Conservation (phyloP, 2,329 filamentous ascomycete genomes). For the Lachnum nothofagi region DNA sequence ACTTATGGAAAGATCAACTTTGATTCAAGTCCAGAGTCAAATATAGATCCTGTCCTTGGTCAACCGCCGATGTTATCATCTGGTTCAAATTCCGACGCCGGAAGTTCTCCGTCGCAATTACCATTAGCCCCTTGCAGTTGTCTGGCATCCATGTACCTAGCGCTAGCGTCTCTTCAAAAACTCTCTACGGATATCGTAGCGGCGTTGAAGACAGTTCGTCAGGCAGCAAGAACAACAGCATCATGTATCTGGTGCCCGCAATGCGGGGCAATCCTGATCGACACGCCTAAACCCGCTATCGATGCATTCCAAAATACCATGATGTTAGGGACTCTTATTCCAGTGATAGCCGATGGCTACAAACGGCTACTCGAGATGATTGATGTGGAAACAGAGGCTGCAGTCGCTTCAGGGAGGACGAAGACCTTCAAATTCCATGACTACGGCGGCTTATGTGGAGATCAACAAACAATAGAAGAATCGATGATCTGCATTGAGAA, state of each 20-base stretch:
- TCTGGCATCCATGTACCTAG: slow-evolving; percentile 30
- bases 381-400: slow-evolving; percentile 45
- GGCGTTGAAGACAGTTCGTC: slow-evolving; percentile 25
- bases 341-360: slow-evolving; percentile 55
- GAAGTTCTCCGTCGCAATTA: slow-evolving; percentile 7
- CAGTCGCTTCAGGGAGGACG: slow-evolving; percentile 38
- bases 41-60: slow-evolving; percentile 3
- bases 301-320: slow-evolving; percentile 54
- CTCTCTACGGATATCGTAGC: slow-evolving; percentile 27
- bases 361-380: slow-evolving; percentile 49
- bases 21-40: neutral
- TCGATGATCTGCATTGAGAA: slow-evolving; percentile 19
- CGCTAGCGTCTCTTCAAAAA: slow-evolving; percentile 27
- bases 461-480: slow-evolving; percentile 9
- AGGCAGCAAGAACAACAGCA: slow-evolving; percentile 34
- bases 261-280: slow-evolving; percentile 41
- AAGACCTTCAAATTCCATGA: slow-evolving; percentile 28
- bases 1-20: slow-evolving; percentile 20
- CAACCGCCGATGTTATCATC: slow-evolving; percentile 7
- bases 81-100: slow-evolving; percentile 17
- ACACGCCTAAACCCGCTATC: slow-evolving; percentile 39
- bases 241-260: slow-evolving; percentile 46
- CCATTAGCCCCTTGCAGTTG: slow-evolving; percentile 22
- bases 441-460: slow-evolving; percentile 27
- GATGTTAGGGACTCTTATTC: slow-evolving; percentile 53